These are phyloP conservation scores for Kurtzmaniella natalensis DNA, from an alignment of 1,139 yeast species.

Conservation along the genomic window DNA sequence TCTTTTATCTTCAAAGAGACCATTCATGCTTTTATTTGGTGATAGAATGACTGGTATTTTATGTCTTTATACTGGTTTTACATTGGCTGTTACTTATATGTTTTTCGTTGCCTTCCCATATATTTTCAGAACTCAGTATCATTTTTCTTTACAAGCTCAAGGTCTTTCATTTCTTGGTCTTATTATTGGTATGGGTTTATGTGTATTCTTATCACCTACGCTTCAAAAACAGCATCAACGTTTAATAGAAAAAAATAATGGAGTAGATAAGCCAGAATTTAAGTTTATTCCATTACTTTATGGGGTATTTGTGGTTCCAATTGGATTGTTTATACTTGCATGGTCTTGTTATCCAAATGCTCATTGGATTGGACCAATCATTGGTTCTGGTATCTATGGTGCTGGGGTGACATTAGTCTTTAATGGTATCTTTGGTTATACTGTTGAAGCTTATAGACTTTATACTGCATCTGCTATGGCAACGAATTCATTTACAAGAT, in stretches of 20 bases:
- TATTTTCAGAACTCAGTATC: constrained; percentile 45
- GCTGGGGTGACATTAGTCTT: constrained; percentile 37
- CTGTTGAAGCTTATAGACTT: constrained; percentile 36
- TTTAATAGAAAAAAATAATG: constrained; percentile 24
- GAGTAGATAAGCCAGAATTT: constrained; percentile 32
- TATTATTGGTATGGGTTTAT: constrained; percentile 41
- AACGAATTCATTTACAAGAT: constrained; percentile 35
- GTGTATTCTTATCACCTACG: constrained; percentile 19
- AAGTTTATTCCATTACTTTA: constrained; percentile 33
- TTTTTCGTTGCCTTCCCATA: constrained; percentile 64
- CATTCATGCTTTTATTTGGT: constrained; percentile 45
- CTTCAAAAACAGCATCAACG: constrained; percentile 18
- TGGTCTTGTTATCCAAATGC: constrained; percentile 35
- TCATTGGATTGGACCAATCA: constrained; percentile 40
- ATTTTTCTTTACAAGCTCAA: constrained; percentile 28
- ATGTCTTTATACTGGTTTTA: constrained; percentile 59
- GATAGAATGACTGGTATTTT: constrained; percentile 63
- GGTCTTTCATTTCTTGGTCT: constrained; percentile 56
- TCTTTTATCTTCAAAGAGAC: constrained; percentile 44
- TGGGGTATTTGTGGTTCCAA: constrained; percentile 33
- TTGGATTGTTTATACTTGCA: constrained; percentile 36
- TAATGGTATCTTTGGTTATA: constrained; percentile 35
- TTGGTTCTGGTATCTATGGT: constrained; percentile 35
- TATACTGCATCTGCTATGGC: constrained; percentile 42
- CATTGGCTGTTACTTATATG: constrained; percentile 56